Evolutionary conservation across 208 protist genomes (phyloP).

Genomic region (Acanthamoeba triangularis): DNA sequence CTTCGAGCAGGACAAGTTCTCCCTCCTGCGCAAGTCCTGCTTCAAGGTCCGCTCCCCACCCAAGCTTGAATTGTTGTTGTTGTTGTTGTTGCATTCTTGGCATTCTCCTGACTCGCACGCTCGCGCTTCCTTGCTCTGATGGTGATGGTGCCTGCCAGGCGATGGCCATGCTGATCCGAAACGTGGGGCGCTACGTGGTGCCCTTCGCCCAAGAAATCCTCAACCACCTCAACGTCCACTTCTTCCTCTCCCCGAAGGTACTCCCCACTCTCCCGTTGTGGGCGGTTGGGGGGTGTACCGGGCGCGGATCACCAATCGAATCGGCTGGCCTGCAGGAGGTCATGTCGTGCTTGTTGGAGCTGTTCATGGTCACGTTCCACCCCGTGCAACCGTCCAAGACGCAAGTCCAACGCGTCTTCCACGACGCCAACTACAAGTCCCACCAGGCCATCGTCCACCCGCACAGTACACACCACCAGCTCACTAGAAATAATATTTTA

Average conservation of each 20-base stretch:
- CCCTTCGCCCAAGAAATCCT: conserved; percentile 74
- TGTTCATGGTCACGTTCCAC: conserved; percentile 76
- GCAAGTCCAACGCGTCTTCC: conserved; percentile 19
- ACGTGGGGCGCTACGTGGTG: conserved; percentile 56
- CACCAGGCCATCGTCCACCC: neutral
- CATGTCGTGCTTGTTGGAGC: conserved; percentile 51
- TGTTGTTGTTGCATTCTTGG: neutral
- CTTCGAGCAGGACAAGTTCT: conserved; percentile 66
- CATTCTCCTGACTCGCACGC: neutral
- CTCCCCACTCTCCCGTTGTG: neutral
- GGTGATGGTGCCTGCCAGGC: neutral
- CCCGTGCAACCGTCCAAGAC: conserved; percentile 13
- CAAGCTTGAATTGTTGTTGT: too few species aligned
- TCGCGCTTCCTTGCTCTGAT: neutral
- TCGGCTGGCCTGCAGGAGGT: neutral
- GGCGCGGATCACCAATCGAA: neutral
- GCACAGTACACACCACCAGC: neutral
- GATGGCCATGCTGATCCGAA: neutral
- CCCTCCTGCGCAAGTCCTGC: conserved; percentile 47
- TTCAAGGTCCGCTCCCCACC: neutral
- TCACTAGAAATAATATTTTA: neutral
- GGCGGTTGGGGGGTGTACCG: too few species aligned
- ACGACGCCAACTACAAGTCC: conserved; percentile 15
- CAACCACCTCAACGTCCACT: conserved; percentile 58
- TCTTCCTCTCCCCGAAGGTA: conserved; percentile 57